Conservation (phyloP, 2,329 filamentous ascomycete genomes). For the Graphiopsis chlorocephala region DNA sequence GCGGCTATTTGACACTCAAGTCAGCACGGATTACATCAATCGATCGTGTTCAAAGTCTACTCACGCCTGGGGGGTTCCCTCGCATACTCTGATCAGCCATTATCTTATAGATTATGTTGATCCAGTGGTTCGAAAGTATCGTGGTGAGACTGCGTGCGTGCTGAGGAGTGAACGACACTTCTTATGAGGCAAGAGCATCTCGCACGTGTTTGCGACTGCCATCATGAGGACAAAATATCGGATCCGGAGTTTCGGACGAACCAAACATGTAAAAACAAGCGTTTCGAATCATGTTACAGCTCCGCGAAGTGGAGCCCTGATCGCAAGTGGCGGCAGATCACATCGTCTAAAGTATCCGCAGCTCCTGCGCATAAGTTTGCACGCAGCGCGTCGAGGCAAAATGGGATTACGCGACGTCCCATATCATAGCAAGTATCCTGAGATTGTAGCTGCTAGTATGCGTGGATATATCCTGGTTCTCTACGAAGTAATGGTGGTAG, state of each 20-base stretch:
- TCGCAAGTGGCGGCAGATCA: background rate
- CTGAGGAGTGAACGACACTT: background rate
- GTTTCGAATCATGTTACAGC: slow-evolving; percentile 1
- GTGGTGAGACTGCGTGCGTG: background rate
- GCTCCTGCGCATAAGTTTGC: background rate
- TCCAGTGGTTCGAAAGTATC: background rate
- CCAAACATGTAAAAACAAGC: background rate
- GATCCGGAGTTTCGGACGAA: slow-evolving; percentile 8
- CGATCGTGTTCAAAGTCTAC: background rate
- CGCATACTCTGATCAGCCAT: background rate
- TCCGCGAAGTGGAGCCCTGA: background rate
- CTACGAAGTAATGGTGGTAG: background rate
- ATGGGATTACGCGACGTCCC: too few species aligned
- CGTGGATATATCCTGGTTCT: too few species aligned
- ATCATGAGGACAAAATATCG: background rate
- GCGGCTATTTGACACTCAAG: slow-evolving; percentile 23
- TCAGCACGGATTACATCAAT: background rate
- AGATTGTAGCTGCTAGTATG: background rate
- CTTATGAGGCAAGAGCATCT: background rate
- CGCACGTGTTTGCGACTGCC: background rate
- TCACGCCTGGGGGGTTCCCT: slow-evolving; percentile 17
- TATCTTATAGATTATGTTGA: background rate
- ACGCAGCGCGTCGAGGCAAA: background rate
- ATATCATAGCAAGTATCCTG: background rate
- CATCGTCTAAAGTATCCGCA: too few species aligned